Base-by-base conservation (phyloP, 129 eudicot species). In the carrot (Daucus carota) region DNA sequence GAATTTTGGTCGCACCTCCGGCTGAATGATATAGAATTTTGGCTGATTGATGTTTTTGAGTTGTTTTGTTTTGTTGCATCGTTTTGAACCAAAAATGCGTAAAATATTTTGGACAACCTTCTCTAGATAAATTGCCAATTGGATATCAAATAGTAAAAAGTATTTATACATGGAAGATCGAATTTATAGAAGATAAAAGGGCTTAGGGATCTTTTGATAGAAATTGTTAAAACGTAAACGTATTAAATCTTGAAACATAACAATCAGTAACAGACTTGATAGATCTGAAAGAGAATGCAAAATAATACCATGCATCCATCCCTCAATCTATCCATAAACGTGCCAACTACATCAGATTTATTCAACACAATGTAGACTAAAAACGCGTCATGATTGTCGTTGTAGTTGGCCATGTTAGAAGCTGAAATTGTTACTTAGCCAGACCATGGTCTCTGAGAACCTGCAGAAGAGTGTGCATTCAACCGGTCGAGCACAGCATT, bases 401-500 rank as follows among this genome's bases (percentile, higher is more conserved):
- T 20, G 76, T 80, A 73, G 63, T 75, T 42, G 79, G 74, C 57
- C 4, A 47, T 41, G 66, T 41, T 52, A 63, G 65, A 24, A 34
- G 15, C 26, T 15, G 46, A 72, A 24, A 17, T 9, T 11, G 31
- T 57, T 36, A 4, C 52, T 79, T 80, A 88, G 38, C 88, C 92
- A 34, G 88, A 90, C 98, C 98, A 90, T 45, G 90, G 88, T 57
- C 93, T 81, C 83, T 86, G 94, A 29, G 93, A 74, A 28, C 96
- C 83, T 5, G 86, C 90, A 8, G 89, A 77, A 5, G 92, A 70
- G 52, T 87, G 92, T 1, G 85, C 92, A 82, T 89, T 91, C 93
- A 93, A 81, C 80, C 91, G 81, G 80, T 93, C 98, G 12, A 93
- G 96, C 80, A 93, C 98, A 1, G 92, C 74, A 78, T 93, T 90